phyloP scores from a whole-genome alignment of 2,329 filamentous ascomycete genomes.

The Fusarium papillatum region DNA sequence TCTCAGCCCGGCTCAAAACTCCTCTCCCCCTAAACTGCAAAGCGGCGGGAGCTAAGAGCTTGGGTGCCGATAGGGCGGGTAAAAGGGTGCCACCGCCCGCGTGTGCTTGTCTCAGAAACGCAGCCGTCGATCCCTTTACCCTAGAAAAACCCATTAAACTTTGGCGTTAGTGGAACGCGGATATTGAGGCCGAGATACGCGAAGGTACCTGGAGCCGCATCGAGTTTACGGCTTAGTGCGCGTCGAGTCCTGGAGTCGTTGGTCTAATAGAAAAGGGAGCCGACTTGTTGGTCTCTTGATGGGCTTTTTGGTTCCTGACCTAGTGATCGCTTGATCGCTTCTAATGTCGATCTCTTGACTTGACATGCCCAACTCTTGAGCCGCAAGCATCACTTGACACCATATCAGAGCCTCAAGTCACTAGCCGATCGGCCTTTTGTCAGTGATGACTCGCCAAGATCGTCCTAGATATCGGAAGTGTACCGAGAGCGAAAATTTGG shows the following conservation, averaged over 20 bases:
- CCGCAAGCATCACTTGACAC: not conserved
- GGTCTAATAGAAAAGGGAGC: not conserved
- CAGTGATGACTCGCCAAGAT: not conserved
- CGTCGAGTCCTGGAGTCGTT: not conserved
- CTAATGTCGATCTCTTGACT: not conserved
- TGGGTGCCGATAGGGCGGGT: not conserved
- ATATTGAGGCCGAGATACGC: constrained; percentile 1
- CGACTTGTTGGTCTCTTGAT: not conserved
- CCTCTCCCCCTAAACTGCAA: not conserved
- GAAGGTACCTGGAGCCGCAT: constrained; percentile 15
- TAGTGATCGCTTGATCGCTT: not conserved
- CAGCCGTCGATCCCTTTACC: not conserved
- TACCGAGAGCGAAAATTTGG: not conserved
- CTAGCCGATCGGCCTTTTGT: not conserved
- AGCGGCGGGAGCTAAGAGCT: constrained; percentile 3
- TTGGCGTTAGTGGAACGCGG: not conserved
- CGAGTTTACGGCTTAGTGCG: not conserved
- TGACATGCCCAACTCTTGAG: not conserved
- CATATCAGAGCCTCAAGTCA: not conserved
- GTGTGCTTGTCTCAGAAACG: not conserved
- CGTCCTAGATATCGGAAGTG: not conserved
- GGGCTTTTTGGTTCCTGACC: not conserved
- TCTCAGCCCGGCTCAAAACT: not conserved
- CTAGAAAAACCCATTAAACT: not conserved
- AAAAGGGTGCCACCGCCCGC: not conserved